Evolutionary conservation across 2,329 filamentous ascomycete species (phyloP), one percentile per base, ranked within the genome.

Genomic region (Cordyceps cateniannulata): DNA sequence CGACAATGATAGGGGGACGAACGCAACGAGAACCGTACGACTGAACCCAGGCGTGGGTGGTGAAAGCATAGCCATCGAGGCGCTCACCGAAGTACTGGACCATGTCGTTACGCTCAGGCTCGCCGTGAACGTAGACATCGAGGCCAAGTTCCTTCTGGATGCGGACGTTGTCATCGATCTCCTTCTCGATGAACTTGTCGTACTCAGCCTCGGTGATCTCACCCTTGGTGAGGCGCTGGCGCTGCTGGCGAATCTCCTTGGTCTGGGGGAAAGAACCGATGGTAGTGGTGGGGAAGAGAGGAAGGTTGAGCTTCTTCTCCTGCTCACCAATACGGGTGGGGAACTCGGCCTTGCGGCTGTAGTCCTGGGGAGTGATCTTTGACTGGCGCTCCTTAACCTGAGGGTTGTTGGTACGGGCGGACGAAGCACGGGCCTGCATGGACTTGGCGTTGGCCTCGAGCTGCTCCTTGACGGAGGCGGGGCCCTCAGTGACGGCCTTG

Each of bases 21-120:
- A 99, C 95, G 78, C 95, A 99, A 73, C 95, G 95, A 69, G 95
- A 99, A 72, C 95, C 95, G 79, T 99, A 99, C 71, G 86, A 91
- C 85, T 99, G 92, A 62, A 99, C 95, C 95, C 95, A 99, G 69
- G 91, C 95, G 81, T 97, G 90, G 76, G 93, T 98, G 76, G 95
- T 99, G 86, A 99, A 99, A 75, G 92, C 89, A 77, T 98, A 99
- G 73, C 95, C 95, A 72, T 96, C 86, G 65, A 99, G 85, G 73
- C 91, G 90, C 86, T 99, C 95, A 79, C 95, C 95, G 71, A 99
- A 99, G 88, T 97, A 99, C 81, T 99, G 95, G 59, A 99, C 95
- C 95, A 99, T 99, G 87, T 99, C 95, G 82, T 99, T 99, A 78
- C 95, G 92, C 87, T 99, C 95, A 63, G 95, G 95, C 85, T 99